Conservation (phyloP, 352 stramenopile genomes). For the Globisporangium carolinianum region DNA sequence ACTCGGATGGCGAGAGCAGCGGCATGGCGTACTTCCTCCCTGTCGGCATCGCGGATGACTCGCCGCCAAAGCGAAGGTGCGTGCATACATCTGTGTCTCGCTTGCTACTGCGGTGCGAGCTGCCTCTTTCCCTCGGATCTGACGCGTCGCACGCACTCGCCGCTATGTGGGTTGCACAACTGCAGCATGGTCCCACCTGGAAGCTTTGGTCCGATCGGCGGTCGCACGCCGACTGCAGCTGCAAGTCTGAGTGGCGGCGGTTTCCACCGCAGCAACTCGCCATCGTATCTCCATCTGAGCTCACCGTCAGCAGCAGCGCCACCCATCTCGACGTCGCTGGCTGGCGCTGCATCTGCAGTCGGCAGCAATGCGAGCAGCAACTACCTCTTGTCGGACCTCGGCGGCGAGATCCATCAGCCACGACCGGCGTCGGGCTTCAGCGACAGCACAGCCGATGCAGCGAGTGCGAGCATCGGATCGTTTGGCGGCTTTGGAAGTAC, state of each 20-base stretch:
- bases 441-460: constrained; percentile 5
- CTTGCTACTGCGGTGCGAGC: too few species aligned
- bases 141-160: too few species aligned
- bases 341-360: neutral
- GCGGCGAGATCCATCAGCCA: constrained; percentile 46
- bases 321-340: neutral
- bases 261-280: constrained; percentile 12
- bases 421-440: constrained; percentile 12
- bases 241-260: neutral
- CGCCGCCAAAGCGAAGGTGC: constrained; percentile 60
- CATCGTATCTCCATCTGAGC: constrained; percentile 10
- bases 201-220: constrained; percentile 45
- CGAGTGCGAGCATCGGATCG: constrained; percentile 12
- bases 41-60: constrained; percentile 81
- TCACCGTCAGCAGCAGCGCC: neutral
- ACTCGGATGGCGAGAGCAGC: constrained; percentile 50
- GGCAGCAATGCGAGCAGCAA: constrained; percentile 3
- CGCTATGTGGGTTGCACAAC: too few species aligned
- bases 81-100: constrained; percentile 1
- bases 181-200: constrained; percentile 9
- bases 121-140: too few species aligned
- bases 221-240: constrained; percentile 14
- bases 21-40: constrained; percentile 77
- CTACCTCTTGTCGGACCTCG: constrained; percentile 49
- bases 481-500: constrained; percentile 32